These are phyloP conservation scores for Alternaria consortialis DNA, from an alignment of 2,329 filamentous ascomycete genomes.

Conservation along the genomic window DNA sequence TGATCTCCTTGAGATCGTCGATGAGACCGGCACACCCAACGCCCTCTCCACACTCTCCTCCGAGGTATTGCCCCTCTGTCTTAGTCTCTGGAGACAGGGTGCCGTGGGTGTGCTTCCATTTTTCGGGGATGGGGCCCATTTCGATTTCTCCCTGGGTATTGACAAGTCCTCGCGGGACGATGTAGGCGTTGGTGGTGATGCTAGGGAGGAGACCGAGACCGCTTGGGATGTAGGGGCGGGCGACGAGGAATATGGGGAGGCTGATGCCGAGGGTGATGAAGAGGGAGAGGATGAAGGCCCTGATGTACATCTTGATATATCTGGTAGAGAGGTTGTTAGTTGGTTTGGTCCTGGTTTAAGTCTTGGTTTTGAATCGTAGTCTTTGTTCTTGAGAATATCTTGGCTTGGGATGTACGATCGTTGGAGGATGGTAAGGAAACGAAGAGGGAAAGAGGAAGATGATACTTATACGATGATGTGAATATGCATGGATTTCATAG, in stretches of 20 bases:
- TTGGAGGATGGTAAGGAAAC: not conserved
- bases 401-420: not conserved
- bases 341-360: not conserved
- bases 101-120: slow-evolving; percentile 1
- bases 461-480: not conserved
- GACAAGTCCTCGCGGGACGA: not conserved
- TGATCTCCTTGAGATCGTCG: not conserved
- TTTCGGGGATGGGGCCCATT: not conserved
- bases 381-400: not conserved
- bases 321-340: not conserved
- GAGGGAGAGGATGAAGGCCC: not conserved
- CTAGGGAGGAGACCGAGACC: not conserved
- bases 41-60: not conserved
- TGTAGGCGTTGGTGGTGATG: not conserved
- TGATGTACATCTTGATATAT: not conserved
- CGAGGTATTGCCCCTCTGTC: not conserved
- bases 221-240: not conserved
- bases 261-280: not conserved
- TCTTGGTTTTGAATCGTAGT: not conserved
- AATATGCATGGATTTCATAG: not conserved
- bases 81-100: not conserved
- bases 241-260: not conserved
- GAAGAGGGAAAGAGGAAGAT: not conserved
- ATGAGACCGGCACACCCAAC: not conserved
- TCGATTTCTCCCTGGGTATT: not conserved